Base-by-base conservation (phyloP, 352 stramenopile genomes). In the Pythium chondricola region DNA sequence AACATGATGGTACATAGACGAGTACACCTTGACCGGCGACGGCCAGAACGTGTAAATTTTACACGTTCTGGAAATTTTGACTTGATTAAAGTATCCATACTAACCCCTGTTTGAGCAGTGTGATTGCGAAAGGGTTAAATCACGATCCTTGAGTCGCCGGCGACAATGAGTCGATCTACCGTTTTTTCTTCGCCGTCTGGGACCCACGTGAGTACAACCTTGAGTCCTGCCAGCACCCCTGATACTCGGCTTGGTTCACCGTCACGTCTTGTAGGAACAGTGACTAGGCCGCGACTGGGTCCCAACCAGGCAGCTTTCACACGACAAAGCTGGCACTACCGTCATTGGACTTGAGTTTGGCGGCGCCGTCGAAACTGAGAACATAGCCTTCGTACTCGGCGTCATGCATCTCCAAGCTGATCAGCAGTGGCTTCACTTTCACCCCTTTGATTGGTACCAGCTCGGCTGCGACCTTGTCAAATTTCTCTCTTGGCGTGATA, bases 221-320 rank as follows among this genome's bases (percentile, higher is more conserved):
- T 9, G 8, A 58, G 5, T 0, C 29, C 42, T 1, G 41, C 14
- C 16, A 58, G 13, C 36, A 58, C 14, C 54, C 45, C 21, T 35
- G 0, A 17, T 63, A 63, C 39, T 63, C 56, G 5, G 48, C 56
- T 27, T 55, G 36, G 20, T 58, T 58, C 5, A 63, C 56, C 1
- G 56, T 58, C 2, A 52, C 41, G 1, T 45, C 40, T 1, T 2
- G 0, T 3, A 46, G 17, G 6, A 9, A 7, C 1, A 62, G 0
- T 4, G 3, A 4, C 14, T 31, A 1, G 0, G 37, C 46, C 13
- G 45, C 5, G 1, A 56, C 21, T 13, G 40, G 46, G 3, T 37
- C 3, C 46, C 54, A 62, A 1, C 17, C 46, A 11, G 54, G 46
- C 8, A 62, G 7, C 14, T 48, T 4, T 46, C 54, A 56, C 14